phyloP scores from a whole-genome alignment of 257 asterid species.

The Solanum pinnatisectum region DNA sequence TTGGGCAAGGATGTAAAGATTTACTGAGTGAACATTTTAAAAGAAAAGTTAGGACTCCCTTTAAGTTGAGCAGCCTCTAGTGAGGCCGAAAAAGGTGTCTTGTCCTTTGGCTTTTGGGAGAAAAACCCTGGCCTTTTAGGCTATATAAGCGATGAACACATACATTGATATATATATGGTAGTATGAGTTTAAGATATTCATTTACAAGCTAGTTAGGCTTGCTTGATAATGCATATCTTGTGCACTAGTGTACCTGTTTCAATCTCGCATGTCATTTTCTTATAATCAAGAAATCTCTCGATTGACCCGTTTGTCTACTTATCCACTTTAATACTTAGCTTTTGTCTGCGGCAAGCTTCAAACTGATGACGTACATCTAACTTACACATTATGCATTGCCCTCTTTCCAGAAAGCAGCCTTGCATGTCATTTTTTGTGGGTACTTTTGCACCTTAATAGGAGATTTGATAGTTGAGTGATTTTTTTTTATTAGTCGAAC shows the following conservation, averaged over 20 bases:
- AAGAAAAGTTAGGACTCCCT: not conserved
- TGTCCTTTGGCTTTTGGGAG: not conserved
- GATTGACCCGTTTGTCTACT: not conserved
- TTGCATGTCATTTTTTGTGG: not conserved
- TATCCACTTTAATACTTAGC: not conserved
- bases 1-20: not conserved
- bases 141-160: not conserved
- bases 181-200: not conserved
- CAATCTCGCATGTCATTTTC: not conserved
- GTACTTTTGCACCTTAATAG: not conserved
- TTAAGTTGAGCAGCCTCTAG: not conserved
- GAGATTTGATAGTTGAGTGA: constrained; percentile 14
- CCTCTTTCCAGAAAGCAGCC: not conserved
- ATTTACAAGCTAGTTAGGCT: not conserved
- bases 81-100: not conserved
- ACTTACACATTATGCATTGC: not conserved
- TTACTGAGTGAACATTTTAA: not conserved
- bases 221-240: not conserved
- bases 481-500: constrained; percentile 43
- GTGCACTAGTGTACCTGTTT: not conserved
- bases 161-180: not conserved
- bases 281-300: not conserved
- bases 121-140: not conserved
- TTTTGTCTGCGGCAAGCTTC: not conserved
- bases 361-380: not conserved